These are phyloP conservation scores for Aureobasidium sp. DNA, from an alignment of 2,329 filamentous ascomycete genomes.

Conservation along the genomic window DNA sequence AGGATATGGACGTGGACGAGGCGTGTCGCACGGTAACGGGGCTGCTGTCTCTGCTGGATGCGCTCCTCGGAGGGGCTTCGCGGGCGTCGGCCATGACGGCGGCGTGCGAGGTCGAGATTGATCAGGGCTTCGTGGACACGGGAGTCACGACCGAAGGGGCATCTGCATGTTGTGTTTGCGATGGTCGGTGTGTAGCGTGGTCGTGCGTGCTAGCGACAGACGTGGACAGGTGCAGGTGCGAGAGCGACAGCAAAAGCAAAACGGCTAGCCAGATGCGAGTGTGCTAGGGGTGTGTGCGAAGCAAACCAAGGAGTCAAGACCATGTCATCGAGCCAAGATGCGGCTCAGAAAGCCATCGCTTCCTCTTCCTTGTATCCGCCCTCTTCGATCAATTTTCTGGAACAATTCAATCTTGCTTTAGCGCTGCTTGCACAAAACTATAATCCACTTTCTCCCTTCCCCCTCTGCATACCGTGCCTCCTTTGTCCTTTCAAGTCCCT, in stretches of 20 bases:
- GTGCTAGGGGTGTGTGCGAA: neutral
- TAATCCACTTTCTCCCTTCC: neutral
- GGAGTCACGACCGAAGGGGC: neutral
- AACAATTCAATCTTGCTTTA: constrained; percentile 3
- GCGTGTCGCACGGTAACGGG: constrained; percentile 18
- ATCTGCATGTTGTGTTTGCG: constrained; percentile 13
- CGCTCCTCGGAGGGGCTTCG: constrained; percentile 6
- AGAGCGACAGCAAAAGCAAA: neutral
- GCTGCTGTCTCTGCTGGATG: constrained; percentile 18
- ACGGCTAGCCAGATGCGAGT: neutral
- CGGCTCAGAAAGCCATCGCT: constrained; percentile 8
- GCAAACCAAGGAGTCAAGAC: neutral
- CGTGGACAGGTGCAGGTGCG: neutral
- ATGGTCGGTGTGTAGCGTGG: neutral
- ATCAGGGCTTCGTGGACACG: neutral
- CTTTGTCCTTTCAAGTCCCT: neutral
- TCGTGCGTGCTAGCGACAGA: neutral
- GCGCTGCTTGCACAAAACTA: constrained; percentile 2
- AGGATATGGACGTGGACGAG: constrained; percentile 15
- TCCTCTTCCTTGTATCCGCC: neutral
- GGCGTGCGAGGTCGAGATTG: neutral
- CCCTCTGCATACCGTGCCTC: neutral
- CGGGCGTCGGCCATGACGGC: constrained; percentile 11
- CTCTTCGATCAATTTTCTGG: constrained; percentile 7
- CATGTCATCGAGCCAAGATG: constrained; percentile 8